Evolutionary conservation across 1,139 yeast genomes (phyloP), one percentile per base, ranked within the genome.

Genomic region (Hanseniaspora uvarum): DNA sequence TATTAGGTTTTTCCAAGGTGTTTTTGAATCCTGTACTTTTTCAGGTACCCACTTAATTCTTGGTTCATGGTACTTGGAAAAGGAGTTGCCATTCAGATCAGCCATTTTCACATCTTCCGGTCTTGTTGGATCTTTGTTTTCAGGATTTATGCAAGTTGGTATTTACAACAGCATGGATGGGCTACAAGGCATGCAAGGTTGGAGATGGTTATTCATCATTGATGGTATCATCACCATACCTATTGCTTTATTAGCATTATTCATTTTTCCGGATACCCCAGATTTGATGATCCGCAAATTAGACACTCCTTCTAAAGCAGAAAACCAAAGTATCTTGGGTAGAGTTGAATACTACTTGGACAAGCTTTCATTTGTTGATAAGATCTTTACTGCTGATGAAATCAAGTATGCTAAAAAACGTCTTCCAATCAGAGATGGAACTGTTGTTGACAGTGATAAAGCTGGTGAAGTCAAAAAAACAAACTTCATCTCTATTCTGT

Each of bases 141-240:
- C 80, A 51, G 81, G 82, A 28, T 74, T 79, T 58, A 71, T 81
- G 64, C 84, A 86, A 30, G 82, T 81, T 19, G 78, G 82, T n/a
- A 78, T 80, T 47, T 74, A 72, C 59, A 69, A 74, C 53, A 63
- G 69, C 40, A 64, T 80, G 65, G 71, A 74, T 56, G 79, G 78
- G 12, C 61, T 60, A 4, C 64, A 62, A 30, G 83, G 84, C 0
- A 67, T 78, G 43, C 75, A 69, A 18, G 78, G 83, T 3, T 81
- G 86, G 86, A 75, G 81, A 65, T 80, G 86, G 86, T 70, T 81
- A 55, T 81, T 80, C 61, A 77, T 81, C 53, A 73, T 81, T 57
- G 86, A 80, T 63, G 81, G 80, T 52, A 65, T 78, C 34, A 72
- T 79, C 31, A 78, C 83, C 0, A 57, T 78, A 4, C 80, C 80